Evolutionary conservation across 2,329 filamentous ascomycete genomes (phyloP).

Genomic region (Penicillium sp.): DNA sequence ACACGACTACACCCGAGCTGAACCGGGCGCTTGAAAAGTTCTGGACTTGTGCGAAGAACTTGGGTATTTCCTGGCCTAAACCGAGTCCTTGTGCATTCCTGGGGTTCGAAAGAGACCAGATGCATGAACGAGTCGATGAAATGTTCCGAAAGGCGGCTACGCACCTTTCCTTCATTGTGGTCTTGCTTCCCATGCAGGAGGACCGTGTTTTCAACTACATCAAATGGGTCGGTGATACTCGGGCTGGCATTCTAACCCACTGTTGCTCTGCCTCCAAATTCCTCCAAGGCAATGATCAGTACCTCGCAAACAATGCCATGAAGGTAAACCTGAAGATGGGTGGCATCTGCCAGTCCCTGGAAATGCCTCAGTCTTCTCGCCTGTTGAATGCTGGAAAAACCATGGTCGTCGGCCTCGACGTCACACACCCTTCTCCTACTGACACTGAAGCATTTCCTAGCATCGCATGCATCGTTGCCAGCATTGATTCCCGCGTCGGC

Average conservation of each 20-base stretch:
- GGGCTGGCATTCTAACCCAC: slow-evolving; percentile 63
- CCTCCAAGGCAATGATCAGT: slow-evolving; percentile 41
- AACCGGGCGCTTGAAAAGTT: too few relatives aligned
- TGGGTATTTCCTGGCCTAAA: too few relatives aligned
- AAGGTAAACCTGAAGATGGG: slow-evolving; percentile 79
- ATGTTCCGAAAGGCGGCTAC: not conserved
- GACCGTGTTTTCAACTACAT: slow-evolving; percentile 59
- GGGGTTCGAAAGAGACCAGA: too few relatives aligned
- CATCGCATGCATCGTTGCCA: slow-evolving; percentile 75
- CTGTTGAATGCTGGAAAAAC: slow-evolving; percentile 64
- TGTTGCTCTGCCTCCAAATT: slow-evolving; percentile 57
- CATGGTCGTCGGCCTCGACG: slow-evolving; percentile 83
- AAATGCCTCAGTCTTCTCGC: slow-evolving; percentile 39
- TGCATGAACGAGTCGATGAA: too few relatives aligned
- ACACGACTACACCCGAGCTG: too few relatives aligned
- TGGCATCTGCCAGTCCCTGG: slow-evolving; percentile 67
- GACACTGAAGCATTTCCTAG: slow-evolving; percentile 61
- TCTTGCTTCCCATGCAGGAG: slow-evolving; percentile 51
- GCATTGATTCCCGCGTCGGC: slow-evolving; percentile 61
- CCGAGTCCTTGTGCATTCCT: too few relatives aligned
- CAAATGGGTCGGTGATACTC: slow-evolving; percentile 64
- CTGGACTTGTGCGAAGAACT: too few relatives aligned
- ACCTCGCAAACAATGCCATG: slow-evolving; percentile 65
- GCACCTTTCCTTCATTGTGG: slow-evolving; percentile 33
- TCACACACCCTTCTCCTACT: slow-evolving; percentile 74